Evolutionary conservation across 352 stramenopile genomes (phyloP), one percentile per base, ranked within the genome.

Genomic region (Phytophthora citricola): DNA sequence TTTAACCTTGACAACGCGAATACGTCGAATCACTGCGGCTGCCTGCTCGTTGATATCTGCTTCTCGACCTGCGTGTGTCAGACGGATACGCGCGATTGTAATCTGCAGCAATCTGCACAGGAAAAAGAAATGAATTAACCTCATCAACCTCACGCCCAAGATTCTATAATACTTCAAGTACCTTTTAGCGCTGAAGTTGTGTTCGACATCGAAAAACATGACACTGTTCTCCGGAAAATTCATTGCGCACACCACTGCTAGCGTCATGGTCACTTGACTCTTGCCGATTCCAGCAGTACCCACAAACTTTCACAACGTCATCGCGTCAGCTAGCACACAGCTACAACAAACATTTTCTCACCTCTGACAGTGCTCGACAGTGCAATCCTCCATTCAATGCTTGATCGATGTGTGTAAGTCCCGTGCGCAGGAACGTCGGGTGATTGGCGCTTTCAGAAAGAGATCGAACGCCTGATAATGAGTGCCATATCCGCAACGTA

Each of bases 261-360:
- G 69, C n/a, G 81, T 90, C 83, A 93, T 91, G 15, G 73, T 77
- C 17, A 81, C 53, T 64, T 95, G 87, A 43, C 76, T 89, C 63
- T 95, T 95, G 40, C 87, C 87, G 29, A 93, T 90, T 6, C 75
- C 83, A 31, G 82, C 69, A n/a, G 83, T 74, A 0, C 87, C 87
- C 22, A 79, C 83, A 58, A 95, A 75, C 87, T 95, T 41, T 41
- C 14, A 32, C 26, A 45, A 56, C 12, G 66, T 8, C 15, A 53
- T 54, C 45, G 44, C 12, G 45, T 41, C 34, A 63, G 50, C 43
- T 57, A 39, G 9, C n/a, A 20, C 29, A 76, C 22, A 39, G 41
- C 20, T 60, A 46, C 15, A 17, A n/a, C 34, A 29, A 58, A 17
- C 4, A 36, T 32, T 4, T 36, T 12, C 53, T 8, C 12, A 88